phyloP scores from a whole-genome alignment of 163 green algal genomes.

The Botryococcus braunii region DNA sequence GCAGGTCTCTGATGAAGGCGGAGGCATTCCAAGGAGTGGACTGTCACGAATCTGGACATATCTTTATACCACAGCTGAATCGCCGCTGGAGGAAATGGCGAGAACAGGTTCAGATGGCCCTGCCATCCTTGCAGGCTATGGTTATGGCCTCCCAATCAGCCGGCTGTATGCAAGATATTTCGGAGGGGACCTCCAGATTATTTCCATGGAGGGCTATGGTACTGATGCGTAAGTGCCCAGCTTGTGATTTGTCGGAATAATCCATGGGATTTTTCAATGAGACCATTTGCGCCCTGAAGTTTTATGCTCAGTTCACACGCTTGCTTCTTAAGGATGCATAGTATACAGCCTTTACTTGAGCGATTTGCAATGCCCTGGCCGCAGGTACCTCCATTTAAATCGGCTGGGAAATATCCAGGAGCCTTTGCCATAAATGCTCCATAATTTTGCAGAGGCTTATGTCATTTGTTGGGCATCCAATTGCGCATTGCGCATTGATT shows the following conservation, averaged over 20 bases:
- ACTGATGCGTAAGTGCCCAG: too few relatives aligned
- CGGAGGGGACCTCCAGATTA: slow-evolving; percentile 88
- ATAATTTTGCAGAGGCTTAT: too few relatives aligned
- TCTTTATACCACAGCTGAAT: slow-evolving; percentile 88
- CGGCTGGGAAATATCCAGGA: slow-evolving; percentile 86
- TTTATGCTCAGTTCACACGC: too few relatives aligned
- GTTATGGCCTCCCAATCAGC: slow-evolving; percentile 85
- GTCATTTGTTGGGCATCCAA: too few relatives aligned
- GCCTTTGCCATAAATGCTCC: slow-evolving; percentile 80
- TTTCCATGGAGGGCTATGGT: slow-evolving; percentile 80
- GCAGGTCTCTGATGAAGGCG: slow-evolving; percentile 89
- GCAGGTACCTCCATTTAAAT: slow-evolving; percentile 97
- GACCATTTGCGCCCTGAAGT: too few relatives aligned
- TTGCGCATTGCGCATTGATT: too few relatives aligned
- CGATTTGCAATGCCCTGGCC: too few relatives aligned
- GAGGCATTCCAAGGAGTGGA: slow-evolving; percentile 89
- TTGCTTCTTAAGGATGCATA: too few relatives aligned
- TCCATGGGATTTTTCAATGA: too few relatives aligned
- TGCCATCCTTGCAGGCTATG: slow-evolving; percentile 89
- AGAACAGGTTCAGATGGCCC: slow-evolving; percentile 41
- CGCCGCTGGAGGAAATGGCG: slow-evolving; percentile 52
- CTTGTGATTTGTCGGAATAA: too few relatives aligned
- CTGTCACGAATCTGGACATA: slow-evolving; percentile 96
- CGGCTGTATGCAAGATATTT: slow-evolving; percentile 96
- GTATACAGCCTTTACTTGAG: too few relatives aligned